Percentiles rank a stretch among this genome's conserved stretches.
These are phyloP conservation scores for Ramalina peruviana DNA, from an alignment of 495 filamentous ascomycete genomes.

Conservation along the genomic window DNA sequence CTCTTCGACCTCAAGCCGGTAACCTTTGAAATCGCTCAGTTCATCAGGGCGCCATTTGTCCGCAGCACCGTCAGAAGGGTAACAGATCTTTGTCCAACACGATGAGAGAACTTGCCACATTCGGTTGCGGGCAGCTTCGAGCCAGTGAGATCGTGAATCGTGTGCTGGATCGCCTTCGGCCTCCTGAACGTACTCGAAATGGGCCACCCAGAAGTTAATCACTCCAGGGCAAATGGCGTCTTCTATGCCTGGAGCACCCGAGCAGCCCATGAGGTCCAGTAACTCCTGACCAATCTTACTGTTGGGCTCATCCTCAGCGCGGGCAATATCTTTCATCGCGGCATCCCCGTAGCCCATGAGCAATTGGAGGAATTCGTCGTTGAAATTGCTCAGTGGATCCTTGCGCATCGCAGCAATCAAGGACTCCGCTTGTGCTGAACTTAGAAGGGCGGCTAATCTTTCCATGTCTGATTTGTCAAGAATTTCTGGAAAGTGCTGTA, in stretches of 20 bases:
- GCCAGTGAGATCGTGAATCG: constrained; percentile 27
- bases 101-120: constrained; percentile 43
- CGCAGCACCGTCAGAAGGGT: constrained; percentile 33
- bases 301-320: constrained; percentile 14
- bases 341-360: constrained; percentile 57
- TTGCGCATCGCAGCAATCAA: not conserved
- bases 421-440: not conserved
- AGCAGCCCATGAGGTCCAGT: constrained; percentile 49
- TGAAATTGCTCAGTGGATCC: not conserved
- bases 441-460: too few relatives aligned
- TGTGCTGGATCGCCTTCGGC: not conserved
- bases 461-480: too few relatives aligned
- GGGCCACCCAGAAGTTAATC: constrained; percentile 74
- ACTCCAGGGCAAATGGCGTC: constrained; percentile 63
- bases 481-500: too few relatives aligned
- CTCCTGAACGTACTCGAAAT: constrained; percentile 42
- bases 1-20: constrained; percentile 69
- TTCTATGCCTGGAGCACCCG: constrained; percentile 62
- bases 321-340: constrained; percentile 34
- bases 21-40: constrained; percentile 56
- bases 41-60: constrained; percentile 57
- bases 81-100: constrained; percentile 49
- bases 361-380: constrained; percentile 51
- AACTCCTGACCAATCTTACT: constrained; percentile 22
- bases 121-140: constrained; percentile 19